Evolutionary conservation across 2,329 filamentous ascomycete species (phyloP), one percentile per base, ranked within the genome.

Genomic region (Cladophialophora chaetospira): DNA sequence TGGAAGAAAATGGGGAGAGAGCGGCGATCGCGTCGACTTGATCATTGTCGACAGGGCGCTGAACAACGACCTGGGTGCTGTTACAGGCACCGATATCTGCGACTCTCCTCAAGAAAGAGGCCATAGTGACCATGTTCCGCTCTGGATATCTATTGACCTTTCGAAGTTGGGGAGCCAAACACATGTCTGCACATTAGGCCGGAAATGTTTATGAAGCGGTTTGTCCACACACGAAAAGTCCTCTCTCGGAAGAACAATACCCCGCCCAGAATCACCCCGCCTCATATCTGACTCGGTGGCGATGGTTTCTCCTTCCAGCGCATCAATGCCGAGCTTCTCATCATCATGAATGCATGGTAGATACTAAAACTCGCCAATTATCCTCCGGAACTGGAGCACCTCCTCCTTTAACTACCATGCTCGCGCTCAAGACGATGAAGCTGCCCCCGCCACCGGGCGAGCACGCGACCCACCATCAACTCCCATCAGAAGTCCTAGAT

Each of bases 11-110:
- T 83, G 79, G 73, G 80, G 79, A 1, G 67, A 65, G 5, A 82
- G 77, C 53, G 81, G 79, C 65, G 80, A 83, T 69, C 68, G 79
- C 26, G 79, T 82, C 1, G 80, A 83, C 64, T 70, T 80, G 65
- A 73, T 81, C 19, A 67, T 83, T 53, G 71, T 73, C 15, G 81
- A 76, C 3, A 69, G 61, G 47, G 57, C 44, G 1, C 60, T 80
- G 8, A 72, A 73, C 52, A 71, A 77, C 23, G 69, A 69, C 31
- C 69, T 70, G 5, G 50, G 42, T 21, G 53, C 48, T 5, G 47
- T 79, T 3, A 65, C 55, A 11, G 67, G 63, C 11, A 72, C 71
- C 43, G 75, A 72, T 3, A 77, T 79, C 13, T 66, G 73, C 55
- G 75, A 76, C 25, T 75, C 66, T 21, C 61, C 70, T 13, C 65